Base-by-base conservation (phyloP, 306 rosid species). In the Lagenaria siceraria region DNA sequence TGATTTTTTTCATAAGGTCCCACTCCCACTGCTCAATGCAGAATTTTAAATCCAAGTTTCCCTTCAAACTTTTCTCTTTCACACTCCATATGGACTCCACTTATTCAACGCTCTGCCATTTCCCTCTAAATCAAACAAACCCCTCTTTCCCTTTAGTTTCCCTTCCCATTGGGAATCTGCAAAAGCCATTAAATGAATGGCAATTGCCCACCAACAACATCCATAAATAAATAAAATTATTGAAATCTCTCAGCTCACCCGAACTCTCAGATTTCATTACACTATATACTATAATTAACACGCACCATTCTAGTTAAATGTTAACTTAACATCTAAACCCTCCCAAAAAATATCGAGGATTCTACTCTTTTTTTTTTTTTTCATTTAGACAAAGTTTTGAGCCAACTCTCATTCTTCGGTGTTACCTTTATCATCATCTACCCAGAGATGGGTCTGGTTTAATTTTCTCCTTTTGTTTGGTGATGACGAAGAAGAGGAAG, bases 401-500 rank as follows among this genome's bases (percentile, higher is more conserved):
- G 82, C 87, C 82, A 77, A 80, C 81, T 77, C 8, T 61, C 64
- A 64, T 51, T 82, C 81, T 51, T 82, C 81, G 81, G 87, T 79
- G 84, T 75, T 92, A 87, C 87, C 92, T 75, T 88, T 88, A 87
- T 92, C 98, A 83, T 86, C 93, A 80, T 87, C 92, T 78, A 81
- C 91, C 97, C 96, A 88, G 80, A 87, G 78, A 80, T n/a, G 22
- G 86, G 78, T 84, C 66, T 84, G 87, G 77, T 85, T 86, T 85
- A 90, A 58, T 88, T 92, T 96, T 89, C 97, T 84, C 85, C 92
- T 92, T 87, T 92, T 96, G 84, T 61, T 79, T 43, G 89, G 78
- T 69, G 86, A 82, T 7, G 89, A 77, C 72, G 78, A 73, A 4
- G 87, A 80, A 8, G 75, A 64, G 31, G 95, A 87, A 2, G 95